phyloP scores from a whole-genome alignment of 371 early-diverging fungal genomes.

The Rhizomucor pusillus region DNA sequence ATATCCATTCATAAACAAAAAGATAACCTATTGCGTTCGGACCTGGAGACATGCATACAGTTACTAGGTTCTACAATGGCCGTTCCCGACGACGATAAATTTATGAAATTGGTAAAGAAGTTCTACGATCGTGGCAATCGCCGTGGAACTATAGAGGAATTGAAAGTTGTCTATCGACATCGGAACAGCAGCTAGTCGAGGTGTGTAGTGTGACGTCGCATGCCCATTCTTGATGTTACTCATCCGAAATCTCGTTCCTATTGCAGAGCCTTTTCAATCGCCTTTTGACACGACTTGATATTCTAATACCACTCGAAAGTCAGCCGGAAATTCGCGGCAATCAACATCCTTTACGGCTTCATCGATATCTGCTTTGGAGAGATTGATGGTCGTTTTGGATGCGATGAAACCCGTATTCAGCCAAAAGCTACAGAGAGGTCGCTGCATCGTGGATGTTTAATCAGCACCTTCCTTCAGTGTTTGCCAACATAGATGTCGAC shows the following conservation, averaged over 20 bases:
- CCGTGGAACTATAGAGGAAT: not conserved
- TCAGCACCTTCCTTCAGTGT: not conserved
- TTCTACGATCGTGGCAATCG: conserved; percentile 29
- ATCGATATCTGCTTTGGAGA: not conserved
- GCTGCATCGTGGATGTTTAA: too few species aligned
- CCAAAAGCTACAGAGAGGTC: too few species aligned
- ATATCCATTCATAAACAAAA: not conserved
- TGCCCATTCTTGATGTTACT: too few species aligned
- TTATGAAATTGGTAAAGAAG: conserved; percentile 40
- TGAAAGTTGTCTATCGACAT: not conserved
- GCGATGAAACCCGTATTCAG: not conserved
- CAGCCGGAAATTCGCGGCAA: too few species aligned
- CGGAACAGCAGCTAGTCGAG: not conserved
- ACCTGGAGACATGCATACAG: conserved; percentile 54
- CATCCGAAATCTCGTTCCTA: too few species aligned
- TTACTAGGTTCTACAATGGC: conserved; percentile 50
- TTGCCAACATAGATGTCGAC: not conserved
- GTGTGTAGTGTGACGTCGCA: not conserved
- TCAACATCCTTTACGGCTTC: too few species aligned
- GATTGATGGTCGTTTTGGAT: not conserved
- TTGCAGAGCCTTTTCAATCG: too few species aligned
- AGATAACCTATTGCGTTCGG: conserved; percentile 38
- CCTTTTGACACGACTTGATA: too few species aligned
- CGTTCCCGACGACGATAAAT: conserved; percentile 50
- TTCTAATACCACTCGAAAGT: too few species aligned